These are phyloP conservation scores for Mycena indigotica DNA, from an alignment of 768 basidiomycete species.

Conservation along the genomic window DNA sequence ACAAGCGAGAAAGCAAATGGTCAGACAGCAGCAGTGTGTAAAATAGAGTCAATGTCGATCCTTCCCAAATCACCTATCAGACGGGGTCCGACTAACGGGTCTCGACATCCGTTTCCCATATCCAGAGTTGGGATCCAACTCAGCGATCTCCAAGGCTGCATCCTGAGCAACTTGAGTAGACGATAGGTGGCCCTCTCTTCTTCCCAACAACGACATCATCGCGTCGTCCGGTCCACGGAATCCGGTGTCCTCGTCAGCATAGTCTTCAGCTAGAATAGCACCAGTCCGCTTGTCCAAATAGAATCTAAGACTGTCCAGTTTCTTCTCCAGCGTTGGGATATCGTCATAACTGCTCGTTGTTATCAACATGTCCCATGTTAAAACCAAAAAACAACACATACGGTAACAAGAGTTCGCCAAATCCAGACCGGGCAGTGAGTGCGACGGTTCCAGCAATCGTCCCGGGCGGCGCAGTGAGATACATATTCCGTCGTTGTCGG, in stretches of 20 bases:
- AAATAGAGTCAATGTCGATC: background rate
- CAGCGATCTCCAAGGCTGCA: conserved; percentile 14
- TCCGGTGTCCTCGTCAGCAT: conserved; percentile 28
- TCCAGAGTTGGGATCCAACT: conserved; percentile 9
- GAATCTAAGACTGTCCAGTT: conserved; percentile 55
- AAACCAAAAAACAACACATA: background rate
- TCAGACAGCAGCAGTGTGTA: background rate
- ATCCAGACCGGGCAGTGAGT: conserved; percentile 62
- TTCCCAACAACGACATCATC: conserved; percentile 39
- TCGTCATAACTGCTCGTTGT: conserved; percentile 47
- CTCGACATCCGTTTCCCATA: conserved; percentile 7
- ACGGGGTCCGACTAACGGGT: background rate
- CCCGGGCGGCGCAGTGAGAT: conserved; percentile 58
- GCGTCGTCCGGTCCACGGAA: conserved; percentile 40
- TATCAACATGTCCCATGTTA: background rate
- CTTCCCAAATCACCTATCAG: background rate
- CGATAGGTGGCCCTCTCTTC: conserved; percentile 21
- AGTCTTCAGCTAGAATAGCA: conserved; percentile 61
- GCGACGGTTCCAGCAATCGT: conserved; percentile 59
- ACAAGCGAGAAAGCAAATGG: background rate
- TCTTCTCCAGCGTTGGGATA: conserved; percentile 44
- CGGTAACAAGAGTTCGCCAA: conserved; percentile 61
- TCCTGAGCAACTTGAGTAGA: conserved; percentile 30
- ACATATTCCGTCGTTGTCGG: conserved; percentile 48
- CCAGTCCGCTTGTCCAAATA: conserved; percentile 59